Conservation (phyloP, 1,284 basidiomycete genomes). For the Amylostereum chailletii region DNA sequence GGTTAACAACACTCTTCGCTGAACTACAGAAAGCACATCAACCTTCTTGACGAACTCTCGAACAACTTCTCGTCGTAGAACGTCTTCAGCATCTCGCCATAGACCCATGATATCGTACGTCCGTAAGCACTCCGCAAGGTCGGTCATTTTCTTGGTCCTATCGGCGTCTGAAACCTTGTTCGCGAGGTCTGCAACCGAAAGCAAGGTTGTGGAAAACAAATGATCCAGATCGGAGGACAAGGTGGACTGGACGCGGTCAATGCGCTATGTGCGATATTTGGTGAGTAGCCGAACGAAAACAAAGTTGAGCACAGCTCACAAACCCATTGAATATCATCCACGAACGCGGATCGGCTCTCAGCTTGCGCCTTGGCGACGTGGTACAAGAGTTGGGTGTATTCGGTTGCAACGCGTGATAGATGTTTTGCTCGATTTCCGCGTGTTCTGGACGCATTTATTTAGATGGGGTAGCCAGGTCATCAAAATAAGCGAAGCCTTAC, state of each 20-base stretch:
- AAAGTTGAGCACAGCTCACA: conserved; percentile 29
- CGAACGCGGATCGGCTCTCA: conserved; percentile 63
- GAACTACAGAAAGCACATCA: conserved; percentile 2
- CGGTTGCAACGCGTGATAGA: conserved; percentile 76
- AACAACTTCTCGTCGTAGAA: conserved; percentile 65
- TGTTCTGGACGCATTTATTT: conserved; percentile 27
- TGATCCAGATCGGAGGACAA: conserved; percentile 79
- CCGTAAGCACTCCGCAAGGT: conserved; percentile 70
- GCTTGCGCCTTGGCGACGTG: conserved; percentile 74
- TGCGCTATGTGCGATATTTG: conserved; percentile 43
- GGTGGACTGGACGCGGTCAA: conserved; percentile 73
- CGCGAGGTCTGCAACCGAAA: conserved; percentile 36
- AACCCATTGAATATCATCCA: conserved; percentile 81
- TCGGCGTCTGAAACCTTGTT: conserved; percentile 43
- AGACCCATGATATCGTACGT: conserved; percentile 78
- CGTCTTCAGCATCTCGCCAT: conserved; percentile 82
- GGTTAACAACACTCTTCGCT: neutral
- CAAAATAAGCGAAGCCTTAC: conserved; percentile 16
- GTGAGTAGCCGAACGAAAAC: conserved; percentile 4
- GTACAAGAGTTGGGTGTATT: conserved; percentile 91
- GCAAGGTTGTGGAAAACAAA: conserved; percentile 55
- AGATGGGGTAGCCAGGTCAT: neutral
- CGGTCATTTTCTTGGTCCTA: conserved; percentile 50
- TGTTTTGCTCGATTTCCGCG: conserved; percentile 72
- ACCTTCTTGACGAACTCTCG: conserved; percentile 73